Percentiles rank a stretch among this genome's conserved stretches.
phyloP scores from a whole-genome alignment of 2,329 filamentous ascomycete genomes.

The Scleromitrula shiraiana region DNA sequence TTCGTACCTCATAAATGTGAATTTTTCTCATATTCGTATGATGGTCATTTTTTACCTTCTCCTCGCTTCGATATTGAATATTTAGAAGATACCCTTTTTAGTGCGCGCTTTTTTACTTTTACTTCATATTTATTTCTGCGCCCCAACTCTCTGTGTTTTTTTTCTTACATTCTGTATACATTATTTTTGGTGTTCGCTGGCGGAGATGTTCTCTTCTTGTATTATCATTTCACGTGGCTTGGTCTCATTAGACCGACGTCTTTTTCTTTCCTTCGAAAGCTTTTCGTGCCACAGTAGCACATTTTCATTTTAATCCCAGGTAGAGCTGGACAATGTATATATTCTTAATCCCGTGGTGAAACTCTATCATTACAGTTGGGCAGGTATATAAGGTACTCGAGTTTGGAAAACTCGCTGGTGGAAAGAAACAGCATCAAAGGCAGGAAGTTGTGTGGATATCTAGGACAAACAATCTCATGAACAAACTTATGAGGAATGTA shows the following conservation, averaged over 20 bases:
- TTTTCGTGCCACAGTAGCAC: background rate
- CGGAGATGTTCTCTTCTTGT: constrained; percentile 5
- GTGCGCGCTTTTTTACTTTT: constrained; percentile 2
- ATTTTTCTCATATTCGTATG: background rate
- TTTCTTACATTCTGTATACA: constrained; percentile 6
- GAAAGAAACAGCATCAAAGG: background rate
- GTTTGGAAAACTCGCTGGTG: background rate
- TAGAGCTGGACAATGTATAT: constrained; percentile 3
- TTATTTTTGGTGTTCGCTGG: constrained; percentile 3
- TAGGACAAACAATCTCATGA: background rate
- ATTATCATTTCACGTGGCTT: background rate
- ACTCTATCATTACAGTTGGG: constrained; percentile 3
- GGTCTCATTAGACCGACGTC: too few species aligned
- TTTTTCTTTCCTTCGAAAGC: background rate
- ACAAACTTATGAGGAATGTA: background rate
- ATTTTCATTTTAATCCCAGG: background rate
- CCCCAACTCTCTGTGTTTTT: background rate
- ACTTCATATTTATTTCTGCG: background rate
- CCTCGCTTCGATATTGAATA: constrained; percentile 5
- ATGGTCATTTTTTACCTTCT: background rate
- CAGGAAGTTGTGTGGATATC: background rate
- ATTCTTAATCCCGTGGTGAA: constrained; percentile 4
- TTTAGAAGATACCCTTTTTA: constrained; percentile 10
- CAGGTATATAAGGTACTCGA: constrained; percentile 5
- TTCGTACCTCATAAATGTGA: constrained; percentile 2